Conservation (phyloP, 495 filamentous ascomycete genomes). For the Cetradonia linearis region DNA sequence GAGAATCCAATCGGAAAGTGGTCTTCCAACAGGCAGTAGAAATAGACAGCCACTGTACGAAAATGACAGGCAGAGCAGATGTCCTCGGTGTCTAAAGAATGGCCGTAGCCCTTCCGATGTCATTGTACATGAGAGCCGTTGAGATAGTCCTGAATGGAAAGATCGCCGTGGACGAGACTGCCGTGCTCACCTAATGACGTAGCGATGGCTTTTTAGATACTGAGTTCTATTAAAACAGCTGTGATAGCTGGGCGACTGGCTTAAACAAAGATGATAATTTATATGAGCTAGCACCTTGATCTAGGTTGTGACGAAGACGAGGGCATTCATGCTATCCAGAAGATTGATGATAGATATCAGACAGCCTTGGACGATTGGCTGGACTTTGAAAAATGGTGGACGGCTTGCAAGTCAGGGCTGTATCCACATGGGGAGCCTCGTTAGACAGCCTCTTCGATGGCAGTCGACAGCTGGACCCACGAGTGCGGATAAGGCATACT, state of each 20-base stretch:
- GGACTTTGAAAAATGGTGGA: neutral
- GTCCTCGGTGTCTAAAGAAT: neutral
- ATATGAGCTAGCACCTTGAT: neutral
- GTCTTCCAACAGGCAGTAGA: neutral
- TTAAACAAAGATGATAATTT: neutral
- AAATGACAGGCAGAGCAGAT: neutral
- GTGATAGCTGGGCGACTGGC: neutral
- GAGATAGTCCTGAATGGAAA: neutral
- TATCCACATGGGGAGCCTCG: neutral
- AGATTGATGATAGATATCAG: neutral
- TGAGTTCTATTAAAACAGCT: neutral
- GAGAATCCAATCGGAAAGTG: neutral
- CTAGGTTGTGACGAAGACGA: neutral
- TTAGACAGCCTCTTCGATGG: neutral
- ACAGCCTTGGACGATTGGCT: neutral
- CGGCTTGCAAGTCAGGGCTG: neutral
- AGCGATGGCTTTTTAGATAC: neutral
- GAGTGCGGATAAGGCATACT: neutral
- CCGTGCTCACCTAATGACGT: neutral
- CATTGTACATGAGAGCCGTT: neutral
- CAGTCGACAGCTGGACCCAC: neutral
- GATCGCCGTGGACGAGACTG: neutral
- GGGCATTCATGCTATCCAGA: neutral
- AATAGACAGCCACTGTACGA: neutral
- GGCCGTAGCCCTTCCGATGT: neutral